Percentiles rank a stretch among this genome's conserved stretches.
phyloP scores from a whole-genome alignment of 1,284 basidiomycete species.

The Trametes hirsuta region DNA sequence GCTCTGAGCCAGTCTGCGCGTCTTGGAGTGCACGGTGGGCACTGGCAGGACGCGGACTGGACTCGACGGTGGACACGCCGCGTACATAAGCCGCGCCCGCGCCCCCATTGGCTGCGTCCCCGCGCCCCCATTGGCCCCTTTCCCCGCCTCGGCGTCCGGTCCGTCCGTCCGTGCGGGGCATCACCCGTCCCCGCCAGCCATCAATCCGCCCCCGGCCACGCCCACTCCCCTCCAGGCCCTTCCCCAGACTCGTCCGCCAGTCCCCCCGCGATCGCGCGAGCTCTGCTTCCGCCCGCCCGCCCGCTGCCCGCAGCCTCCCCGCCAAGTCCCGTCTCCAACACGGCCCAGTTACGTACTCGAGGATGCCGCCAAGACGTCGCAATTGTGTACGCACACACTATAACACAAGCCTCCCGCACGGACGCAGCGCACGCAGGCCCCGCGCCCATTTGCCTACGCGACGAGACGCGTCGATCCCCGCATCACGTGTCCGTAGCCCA shows the following conservation, averaged over 20 bases:
- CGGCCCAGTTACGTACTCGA: no score
- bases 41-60: no score
- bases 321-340: not conserved
- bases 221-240: conserved; percentile 2
- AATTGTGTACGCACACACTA: no score
- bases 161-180: conserved; percentile 20
- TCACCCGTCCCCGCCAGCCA: conserved; percentile 12
- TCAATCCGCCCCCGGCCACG: not conserved
- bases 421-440: no score
- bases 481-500: no score
- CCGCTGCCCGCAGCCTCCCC: not conserved
- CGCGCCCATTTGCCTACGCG: no score
- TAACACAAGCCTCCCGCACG: no score
- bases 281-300: not conserved
- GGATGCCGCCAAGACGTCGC: no score
- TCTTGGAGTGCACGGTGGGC: not conserved
- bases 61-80: no score
- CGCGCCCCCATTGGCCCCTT: conserved; percentile 5
- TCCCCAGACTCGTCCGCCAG: conserved; percentile 3
- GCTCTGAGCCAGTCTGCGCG: conserved; percentile 14
- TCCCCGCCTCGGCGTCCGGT: conserved; percentile 10
- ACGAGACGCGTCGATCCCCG: no score
- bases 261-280: not conserved
- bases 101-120: conserved; percentile 13
- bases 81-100: conserved; percentile 6